Percentiles rank a stretch among this genome's conserved stretches.
Conservation (phyloP, 2,329 filamentous ascomycete genomes). For the Alternaria angustiovoidea region DNA sequence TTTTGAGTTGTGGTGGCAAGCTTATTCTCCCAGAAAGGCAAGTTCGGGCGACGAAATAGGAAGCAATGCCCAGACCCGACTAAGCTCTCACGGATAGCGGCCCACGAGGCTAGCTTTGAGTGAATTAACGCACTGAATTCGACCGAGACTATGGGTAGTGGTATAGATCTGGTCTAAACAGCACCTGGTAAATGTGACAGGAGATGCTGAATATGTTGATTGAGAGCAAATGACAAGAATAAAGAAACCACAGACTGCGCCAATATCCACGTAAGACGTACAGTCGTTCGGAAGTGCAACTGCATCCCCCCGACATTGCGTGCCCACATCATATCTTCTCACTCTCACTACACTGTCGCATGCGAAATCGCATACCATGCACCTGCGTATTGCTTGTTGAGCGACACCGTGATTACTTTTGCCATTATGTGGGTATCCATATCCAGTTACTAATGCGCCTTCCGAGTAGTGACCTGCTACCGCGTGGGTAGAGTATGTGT, state of each 20-base stretch:
- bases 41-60: conserved; percentile 22
- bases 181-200: conserved; percentile 42
- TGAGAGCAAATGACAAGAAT: conserved; percentile 31
- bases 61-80: conserved; percentile 29
- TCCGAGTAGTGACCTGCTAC: conserved; percentile 38
- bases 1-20: conserved; percentile 18
- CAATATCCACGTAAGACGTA: conserved; percentile 48
- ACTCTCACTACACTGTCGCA: conserved; percentile 30
- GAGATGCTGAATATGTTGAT: conserved; percentile 42
- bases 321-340: conserved; percentile 41
- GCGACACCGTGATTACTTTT: conserved; percentile 47
- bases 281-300: conserved; percentile 42
- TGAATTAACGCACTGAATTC: conserved; percentile 37
- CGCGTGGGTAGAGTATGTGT: conserved; percentile 32
- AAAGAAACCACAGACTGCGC: conserved; percentile 44
- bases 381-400: conserved; percentile 31
- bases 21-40: conserved; percentile 27
- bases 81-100: conserved; percentile 27
- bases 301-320: conserved; percentile 42
- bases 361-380: conserved; percentile 31
- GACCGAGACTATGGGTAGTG: conserved; percentile 34
- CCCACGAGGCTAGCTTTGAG: conserved; percentile 9
- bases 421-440: conserved; percentile 52
- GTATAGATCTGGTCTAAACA: conserved; percentile 42
- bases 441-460: conserved; percentile 46